These are phyloP conservation scores for Phytophthora fragariae DNA, from an alignment of 352 stramenopile genomes.

Conservation along the genomic window DNA sequence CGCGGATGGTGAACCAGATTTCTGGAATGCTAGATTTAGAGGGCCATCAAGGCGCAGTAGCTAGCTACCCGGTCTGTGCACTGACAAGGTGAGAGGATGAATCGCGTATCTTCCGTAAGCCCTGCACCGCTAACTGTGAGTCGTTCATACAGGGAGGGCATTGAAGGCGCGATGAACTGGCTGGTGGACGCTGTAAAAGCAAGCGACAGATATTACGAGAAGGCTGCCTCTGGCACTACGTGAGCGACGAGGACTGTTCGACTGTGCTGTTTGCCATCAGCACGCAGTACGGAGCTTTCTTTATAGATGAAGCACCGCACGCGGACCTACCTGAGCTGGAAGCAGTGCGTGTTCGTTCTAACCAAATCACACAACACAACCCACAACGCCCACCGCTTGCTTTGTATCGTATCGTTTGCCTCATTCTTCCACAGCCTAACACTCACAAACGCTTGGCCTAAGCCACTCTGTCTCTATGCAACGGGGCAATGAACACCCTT, in stretches of 20 bases:
- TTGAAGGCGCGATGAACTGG: conserved; percentile 78
- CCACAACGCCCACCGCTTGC: conserved; percentile 4
- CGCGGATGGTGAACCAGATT: conserved; percentile 52
- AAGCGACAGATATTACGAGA: conserved; percentile 75
- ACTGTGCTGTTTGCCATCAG: not conserved
- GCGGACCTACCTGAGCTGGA: not conserved
- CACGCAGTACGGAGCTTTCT: conserved; percentile 12
- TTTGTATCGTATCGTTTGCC: conserved; percentile 32
- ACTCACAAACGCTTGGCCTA: conserved; percentile 25
- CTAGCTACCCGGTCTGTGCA: conserved; percentile 65
- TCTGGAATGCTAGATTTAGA: conserved; percentile 55
- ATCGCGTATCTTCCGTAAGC: not conserved
- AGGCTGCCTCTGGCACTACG: conserved; percentile 30
- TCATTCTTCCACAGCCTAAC: conserved; percentile 24
- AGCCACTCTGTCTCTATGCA: conserved; percentile 38
- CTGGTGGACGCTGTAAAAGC: conserved; percentile 75
- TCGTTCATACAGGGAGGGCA: conserved; percentile 53
- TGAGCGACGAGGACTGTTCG: conserved; percentile 10
- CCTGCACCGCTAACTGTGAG: conserved; percentile 3
- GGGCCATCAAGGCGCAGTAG: conserved; percentile 44
- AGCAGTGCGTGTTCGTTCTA: conserved; percentile 15
- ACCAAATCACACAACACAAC: conserved; percentile 11
- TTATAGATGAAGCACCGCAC: conserved; percentile 26
- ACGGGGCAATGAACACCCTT: conserved; percentile 25
- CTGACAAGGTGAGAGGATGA: conserved; percentile 50